These are phyloP conservation scores for Zelopaecilomyces penicillatus DNA, from an alignment of 2,329 filamentous ascomycete genomes.

Conservation along the genomic window DNA sequence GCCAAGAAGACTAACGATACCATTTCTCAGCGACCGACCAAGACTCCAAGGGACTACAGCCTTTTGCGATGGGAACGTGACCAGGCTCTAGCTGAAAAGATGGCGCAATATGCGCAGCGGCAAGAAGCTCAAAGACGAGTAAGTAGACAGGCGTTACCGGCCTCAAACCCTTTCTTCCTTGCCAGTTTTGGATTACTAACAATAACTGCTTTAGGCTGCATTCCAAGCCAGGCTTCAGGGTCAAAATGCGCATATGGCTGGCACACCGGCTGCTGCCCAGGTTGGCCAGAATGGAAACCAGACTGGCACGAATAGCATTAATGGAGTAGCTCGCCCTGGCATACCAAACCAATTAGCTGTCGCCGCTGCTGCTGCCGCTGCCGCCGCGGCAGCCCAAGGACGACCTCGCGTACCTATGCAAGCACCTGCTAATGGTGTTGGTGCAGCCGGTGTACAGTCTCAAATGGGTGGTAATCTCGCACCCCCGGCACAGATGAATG, in stretches of 20 bases:
- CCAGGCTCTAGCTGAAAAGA: conserved; percentile 53
- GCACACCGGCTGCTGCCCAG: conserved; percentile 29
- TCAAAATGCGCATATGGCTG: conserved; percentile 37
- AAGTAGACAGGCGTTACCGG: conserved; percentile 20
- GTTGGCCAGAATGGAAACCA: conserved; percentile 20
- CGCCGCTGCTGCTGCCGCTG: conserved; percentile 28
- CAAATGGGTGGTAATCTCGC: conserved; percentile 44
- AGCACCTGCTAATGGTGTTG: conserved; percentile 42
- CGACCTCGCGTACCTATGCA: conserved; percentile 48
- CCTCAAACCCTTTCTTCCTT: background rate
- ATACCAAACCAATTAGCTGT: conserved; percentile 37
- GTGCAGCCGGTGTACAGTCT: conserved; percentile 34
- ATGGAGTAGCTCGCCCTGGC: conserved; percentile 25
- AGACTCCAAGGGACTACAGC: conserved; percentile 87
- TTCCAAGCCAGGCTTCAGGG: conserved; percentile 39
- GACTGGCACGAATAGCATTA: conserved; percentile 18
- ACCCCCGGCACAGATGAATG: conserved; percentile 52
- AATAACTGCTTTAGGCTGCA: conserved; percentile 24
- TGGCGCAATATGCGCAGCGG: conserved; percentile 47
- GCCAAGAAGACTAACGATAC: conserved; percentile 73
- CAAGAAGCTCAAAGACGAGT: conserved; percentile 53
- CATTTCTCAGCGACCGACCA: conserved; percentile 43
- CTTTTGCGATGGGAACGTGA: conserved; percentile 82
- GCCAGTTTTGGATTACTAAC: conserved; percentile 1
- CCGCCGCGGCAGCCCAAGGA: conserved; percentile 33